A percentile compares a stretch with the other conserved stretches of the same genome.
These are phyloP conservation scores for Cryphonectria parasitica DNA, from an alignment of 2,329 filamentous ascomycete species.

Conservation along the genomic window DNA sequence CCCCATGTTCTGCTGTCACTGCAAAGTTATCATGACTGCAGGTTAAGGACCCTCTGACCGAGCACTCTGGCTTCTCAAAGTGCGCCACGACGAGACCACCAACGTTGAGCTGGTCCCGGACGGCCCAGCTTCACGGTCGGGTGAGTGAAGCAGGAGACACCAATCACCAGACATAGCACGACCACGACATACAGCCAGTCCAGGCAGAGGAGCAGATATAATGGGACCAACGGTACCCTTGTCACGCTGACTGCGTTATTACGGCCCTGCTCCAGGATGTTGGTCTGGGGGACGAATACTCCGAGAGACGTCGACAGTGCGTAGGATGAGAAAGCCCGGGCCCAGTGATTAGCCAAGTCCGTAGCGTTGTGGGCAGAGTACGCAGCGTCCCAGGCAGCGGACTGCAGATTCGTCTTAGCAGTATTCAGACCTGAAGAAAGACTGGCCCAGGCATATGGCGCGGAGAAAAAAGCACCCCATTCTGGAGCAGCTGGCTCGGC, in stretches of 20 bases:
- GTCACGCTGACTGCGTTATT: neutral
- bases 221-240: neutral
- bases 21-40: neutral
- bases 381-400: neutral
- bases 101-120: neutral
- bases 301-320: conserved; percentile 3
- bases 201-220: neutral
- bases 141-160: conserved; percentile 8
- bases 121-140: neutral
- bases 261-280: conserved; percentile 1
- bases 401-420: neutral
- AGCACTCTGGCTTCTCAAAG: neutral
- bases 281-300: neutral
- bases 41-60: neutral
- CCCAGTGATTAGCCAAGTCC: conserved; percentile 6
- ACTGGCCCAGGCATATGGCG: conserved; percentile 3
- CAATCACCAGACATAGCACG: neutral
- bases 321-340: neutral
- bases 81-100: neutral
- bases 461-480: conserved; percentile 14
- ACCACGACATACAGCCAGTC: conserved; percentile 4
- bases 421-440: neutral
- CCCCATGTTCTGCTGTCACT: neutral
- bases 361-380: conserved; percentile 8
- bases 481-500: neutral